phyloP scores from a whole-genome alignment of 495 filamentous ascomycete species.

The Penicillium maclennaniae region DNA sequence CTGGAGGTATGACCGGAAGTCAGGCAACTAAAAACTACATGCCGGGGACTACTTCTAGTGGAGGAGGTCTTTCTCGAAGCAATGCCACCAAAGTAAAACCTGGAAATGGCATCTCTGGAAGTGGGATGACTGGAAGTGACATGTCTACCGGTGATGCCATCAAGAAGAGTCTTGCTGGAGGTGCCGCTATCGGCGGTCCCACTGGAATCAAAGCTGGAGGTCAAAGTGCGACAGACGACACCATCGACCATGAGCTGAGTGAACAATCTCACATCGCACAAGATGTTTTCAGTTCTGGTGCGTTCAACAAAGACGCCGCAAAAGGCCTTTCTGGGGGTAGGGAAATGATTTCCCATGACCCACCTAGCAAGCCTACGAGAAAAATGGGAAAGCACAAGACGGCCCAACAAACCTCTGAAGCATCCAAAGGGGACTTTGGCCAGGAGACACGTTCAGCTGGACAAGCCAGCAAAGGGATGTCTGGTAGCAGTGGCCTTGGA shows the following conservation, averaged over 20 bases:
- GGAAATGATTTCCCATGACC: not conserved
- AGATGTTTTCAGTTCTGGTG: conserved; percentile 13
- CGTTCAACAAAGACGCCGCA: not conserved
- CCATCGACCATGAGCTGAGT: conserved; percentile 8
- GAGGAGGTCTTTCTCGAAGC: not conserved
- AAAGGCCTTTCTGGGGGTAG: not conserved
- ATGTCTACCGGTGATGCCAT: no score
- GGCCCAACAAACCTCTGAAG: not conserved
- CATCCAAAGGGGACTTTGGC: not conserved
- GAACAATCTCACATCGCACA: conserved; percentile 8
- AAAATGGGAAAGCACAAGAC: not conserved
- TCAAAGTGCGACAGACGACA: not conserved
- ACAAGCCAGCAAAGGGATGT: not conserved
- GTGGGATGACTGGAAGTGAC: no score
- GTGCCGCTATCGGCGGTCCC: not conserved
- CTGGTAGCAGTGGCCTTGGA: not conserved
- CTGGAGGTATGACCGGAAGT: no score
- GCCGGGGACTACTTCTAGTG: no score
- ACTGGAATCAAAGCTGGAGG: not conserved
- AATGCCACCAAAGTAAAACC: not conserved
- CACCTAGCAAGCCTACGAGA: not conserved
- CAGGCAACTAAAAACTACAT: no score
- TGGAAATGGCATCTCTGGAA: not conserved
- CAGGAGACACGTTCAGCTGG: not conserved
- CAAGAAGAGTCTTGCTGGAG: not conserved